Evolutionary conservation across 2,329 filamentous ascomycete genomes (phyloP).

Genomic region (Pestalotiopsis sp.): DNA sequence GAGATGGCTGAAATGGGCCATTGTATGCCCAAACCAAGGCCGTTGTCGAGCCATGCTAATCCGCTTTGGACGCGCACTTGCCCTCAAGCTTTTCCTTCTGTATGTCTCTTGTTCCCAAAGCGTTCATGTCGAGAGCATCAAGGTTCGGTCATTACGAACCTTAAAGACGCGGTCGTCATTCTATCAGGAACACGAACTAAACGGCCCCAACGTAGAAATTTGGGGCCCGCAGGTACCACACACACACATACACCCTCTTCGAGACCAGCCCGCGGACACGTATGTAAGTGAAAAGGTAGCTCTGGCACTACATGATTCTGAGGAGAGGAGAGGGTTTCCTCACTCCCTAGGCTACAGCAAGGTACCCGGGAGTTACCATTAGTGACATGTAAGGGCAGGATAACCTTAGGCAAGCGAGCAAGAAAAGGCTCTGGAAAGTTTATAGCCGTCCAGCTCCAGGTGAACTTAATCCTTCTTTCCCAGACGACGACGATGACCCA

Average conservation of each 20-base stretch:
- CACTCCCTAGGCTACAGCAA: not conserved
- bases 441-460: not conserved
- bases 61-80: not conserved
- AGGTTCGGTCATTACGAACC: constrained; percentile 6
- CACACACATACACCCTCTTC: not conserved
- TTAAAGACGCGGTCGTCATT: not conserved
- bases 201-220: not conserved
- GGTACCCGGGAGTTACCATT: constrained; percentile 3
- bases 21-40: not conserved
- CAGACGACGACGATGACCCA: not conserved
- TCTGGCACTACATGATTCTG: not conserved
- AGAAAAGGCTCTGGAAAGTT: not conserved
- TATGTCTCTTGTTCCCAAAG: not conserved
- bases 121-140: constrained; percentile 1
- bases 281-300: not conserved
- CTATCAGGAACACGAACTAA: constrained; percentile 6
- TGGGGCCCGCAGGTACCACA: not conserved
- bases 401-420: not conserved
- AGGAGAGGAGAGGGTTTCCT: not conserved
- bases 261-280: not conserved
- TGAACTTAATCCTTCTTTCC: constrained; percentile 2
- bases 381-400: constrained; percentile 1
- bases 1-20: not conserved
- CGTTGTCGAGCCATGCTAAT: not conserved
- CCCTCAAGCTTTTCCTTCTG: not conserved